Conservation (phyloP, 148 eudicot genomes). For the Mesembryanthemum crystallinum region DNA sequence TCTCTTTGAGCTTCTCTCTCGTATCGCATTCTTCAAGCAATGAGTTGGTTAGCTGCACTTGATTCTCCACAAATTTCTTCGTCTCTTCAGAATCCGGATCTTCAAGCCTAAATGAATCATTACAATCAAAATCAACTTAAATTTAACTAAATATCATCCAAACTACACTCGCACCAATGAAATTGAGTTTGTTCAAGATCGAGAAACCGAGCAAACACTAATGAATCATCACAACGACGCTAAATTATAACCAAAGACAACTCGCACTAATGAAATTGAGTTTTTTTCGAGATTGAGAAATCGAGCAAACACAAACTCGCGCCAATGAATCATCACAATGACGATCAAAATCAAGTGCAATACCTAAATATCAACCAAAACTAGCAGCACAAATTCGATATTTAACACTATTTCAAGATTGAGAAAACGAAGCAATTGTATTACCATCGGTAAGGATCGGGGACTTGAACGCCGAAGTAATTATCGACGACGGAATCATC, state of each 20-base stretch:
- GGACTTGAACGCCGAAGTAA: constrained; percentile 46
- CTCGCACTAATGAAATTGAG: too few species aligned
- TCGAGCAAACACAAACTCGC: too few species aligned
- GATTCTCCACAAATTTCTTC: constrained; percentile 73
- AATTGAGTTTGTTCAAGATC: too few species aligned
- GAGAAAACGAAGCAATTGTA: not conserved
- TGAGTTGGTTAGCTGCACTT: constrained; percentile 67
- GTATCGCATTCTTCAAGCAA: constrained; percentile 67
- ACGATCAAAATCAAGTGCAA: too few species aligned
- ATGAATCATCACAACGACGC: too few species aligned
- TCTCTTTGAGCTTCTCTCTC: constrained; percentile 61
- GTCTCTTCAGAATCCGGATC: constrained; percentile 91
- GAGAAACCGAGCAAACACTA: too few species aligned
- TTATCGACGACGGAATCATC: constrained; percentile 52
- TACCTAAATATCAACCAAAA: not conserved
- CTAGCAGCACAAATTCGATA: not conserved
- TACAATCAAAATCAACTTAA: not conserved
- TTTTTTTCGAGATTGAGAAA: too few species aligned
- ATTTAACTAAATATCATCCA: not conserved
- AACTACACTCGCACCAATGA: too few species aligned
- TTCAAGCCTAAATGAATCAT: constrained; percentile 70
- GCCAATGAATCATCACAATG: too few species aligned
- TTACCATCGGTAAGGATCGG: constrained; percentile 69
- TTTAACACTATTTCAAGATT: too few species aligned
- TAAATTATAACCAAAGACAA: too few species aligned